These are phyloP conservation scores for Aphanomyces euteiches DNA, from an alignment of 352 stramenopile species.

Conservation along the genomic window DNA sequence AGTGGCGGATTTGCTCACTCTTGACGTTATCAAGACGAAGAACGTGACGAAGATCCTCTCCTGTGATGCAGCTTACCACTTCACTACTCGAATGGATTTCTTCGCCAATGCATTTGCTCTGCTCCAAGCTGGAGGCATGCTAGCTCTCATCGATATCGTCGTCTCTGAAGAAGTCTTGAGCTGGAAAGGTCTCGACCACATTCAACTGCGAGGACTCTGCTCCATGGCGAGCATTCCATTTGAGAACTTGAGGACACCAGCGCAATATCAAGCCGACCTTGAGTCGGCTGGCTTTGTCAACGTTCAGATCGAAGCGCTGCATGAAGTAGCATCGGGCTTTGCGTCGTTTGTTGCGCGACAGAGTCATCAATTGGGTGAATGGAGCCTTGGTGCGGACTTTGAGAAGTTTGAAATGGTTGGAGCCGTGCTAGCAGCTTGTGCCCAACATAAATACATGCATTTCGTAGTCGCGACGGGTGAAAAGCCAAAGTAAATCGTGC, in stretches of 20 bases:
- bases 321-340: constrained; percentile 15
- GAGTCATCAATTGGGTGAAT: constrained; percentile 2
- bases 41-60: constrained; percentile 22
- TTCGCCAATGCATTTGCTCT: constrained; percentile 15
- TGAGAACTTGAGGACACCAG: constrained; percentile 24
- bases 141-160: constrained; percentile 19
- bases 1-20: not conserved
- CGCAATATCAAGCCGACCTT: not conserved
- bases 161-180: constrained; percentile 19
- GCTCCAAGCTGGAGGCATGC: constrained; percentile 6
- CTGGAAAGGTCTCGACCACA: constrained; percentile 22
- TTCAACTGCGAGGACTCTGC: constrained; percentile 17
- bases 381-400: constrained; percentile 15
- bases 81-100: constrained; percentile 18
- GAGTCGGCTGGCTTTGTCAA: not conserved
- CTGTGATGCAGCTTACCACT: constrained; percentile 28
- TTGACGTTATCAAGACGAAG: not conserved
- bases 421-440: constrained; percentile 4
- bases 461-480: constrained; percentile 15
- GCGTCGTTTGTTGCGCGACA: constrained; percentile 15
- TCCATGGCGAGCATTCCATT: constrained; percentile 29
- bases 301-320: constrained; percentile 13
- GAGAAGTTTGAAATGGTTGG: constrained; percentile 25
- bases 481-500: not conserved
- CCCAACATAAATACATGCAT: constrained; percentile 12